phyloP scores from a whole-genome alignment of 129 eudicot species.

The Flaveria linearis region DNA sequence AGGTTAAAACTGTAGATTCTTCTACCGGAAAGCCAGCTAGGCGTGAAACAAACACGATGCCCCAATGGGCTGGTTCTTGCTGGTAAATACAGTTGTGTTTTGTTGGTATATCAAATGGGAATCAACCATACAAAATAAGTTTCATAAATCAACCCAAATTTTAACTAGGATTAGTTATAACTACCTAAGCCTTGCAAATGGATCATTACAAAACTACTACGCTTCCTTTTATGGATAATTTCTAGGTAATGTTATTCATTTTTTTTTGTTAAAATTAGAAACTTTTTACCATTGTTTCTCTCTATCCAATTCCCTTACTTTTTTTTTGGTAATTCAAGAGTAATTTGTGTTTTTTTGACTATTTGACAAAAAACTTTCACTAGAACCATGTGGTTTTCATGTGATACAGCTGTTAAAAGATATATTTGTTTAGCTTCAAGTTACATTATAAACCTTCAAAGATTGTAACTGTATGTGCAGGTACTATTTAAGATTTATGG shows the following conservation, averaged over 20 bases:
- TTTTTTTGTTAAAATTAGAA: background rate
- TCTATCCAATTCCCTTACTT: background rate
- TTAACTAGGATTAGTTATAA: constrained; percentile 7
- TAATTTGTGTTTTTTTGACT: constrained; percentile 5
- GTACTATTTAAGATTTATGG: constrained; percentile 99
- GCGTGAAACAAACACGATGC: constrained; percentile 98
- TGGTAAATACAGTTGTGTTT: constrained; percentile 47
- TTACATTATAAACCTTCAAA: constrained; percentile 22
- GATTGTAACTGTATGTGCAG: constrained; percentile 42
- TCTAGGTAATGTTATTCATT: background rate
- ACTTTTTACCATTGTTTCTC: background rate
- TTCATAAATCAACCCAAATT: constrained; percentile 14
- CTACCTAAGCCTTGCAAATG: constrained; percentile 2
- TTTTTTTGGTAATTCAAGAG: constrained; percentile 11
- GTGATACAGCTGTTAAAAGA: background rate
- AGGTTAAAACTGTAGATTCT: constrained; percentile 79
- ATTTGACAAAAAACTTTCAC: background rate
- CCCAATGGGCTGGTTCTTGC: constrained; percentile 99
- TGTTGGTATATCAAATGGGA: constrained; percentile 8
- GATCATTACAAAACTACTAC: background rate
- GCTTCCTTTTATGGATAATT: background rate
- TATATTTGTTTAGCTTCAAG: constrained; percentile 1
- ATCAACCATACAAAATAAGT: background rate
- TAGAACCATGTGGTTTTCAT: constrained; percentile 14
- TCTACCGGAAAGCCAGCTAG: constrained; percentile 72